Base-by-base conservation (phyloP, 768 basidiomycete species). In the Pulveroboletus sp. region DNA sequence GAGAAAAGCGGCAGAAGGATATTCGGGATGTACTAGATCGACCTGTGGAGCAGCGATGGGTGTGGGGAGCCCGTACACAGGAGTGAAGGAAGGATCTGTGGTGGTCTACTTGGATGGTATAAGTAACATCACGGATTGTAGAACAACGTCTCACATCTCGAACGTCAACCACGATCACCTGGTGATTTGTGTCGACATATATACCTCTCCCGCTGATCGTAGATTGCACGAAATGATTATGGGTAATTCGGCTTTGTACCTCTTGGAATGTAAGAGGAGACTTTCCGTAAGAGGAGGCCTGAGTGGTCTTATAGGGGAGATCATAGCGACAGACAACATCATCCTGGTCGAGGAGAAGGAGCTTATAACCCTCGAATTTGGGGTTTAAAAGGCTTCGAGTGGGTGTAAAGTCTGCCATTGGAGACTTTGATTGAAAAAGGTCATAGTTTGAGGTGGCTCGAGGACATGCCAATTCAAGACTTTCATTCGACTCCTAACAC, bases 301-400 rank as follows among this genome's bases (percentile, higher is more conserved):
- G 78, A 57, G 72, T 78, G 62, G 58, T 77, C 63, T 52, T 69
- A 54, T 70, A 66, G 24, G 66, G 62, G 30, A 90, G 76, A 8
- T 66, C 64, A 63, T 76, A 78, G 24, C 78, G 75, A 15, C 77
- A 74, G 17, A 68, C 66, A 5, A 86, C 74, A 8, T 78, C 70
- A n/a, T 83, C 78, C 56, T 83, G 81, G 10, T 73, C 64, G 31
- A 89, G 71, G 3, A 80, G 69, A 53, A 83, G 76, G 26, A 93
- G 75, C 56, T 79, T 88, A 65, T 93, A 93, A 2, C 86, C 87
- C 56, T 93, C 90, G 50, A 93, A 93, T 57, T 85, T 86, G 2
- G 88, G 81, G 57, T 93, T 92, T 24, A 88, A 67, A 14, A 92
- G 75, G 28, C 73, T 61, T 37, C 78, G 78, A 6, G 76, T 69